These are phyloP conservation scores for Pleurotus pulmonarius DNA, from an alignment of 768 basidiomycete species.

Conservation along the genomic window DNA sequence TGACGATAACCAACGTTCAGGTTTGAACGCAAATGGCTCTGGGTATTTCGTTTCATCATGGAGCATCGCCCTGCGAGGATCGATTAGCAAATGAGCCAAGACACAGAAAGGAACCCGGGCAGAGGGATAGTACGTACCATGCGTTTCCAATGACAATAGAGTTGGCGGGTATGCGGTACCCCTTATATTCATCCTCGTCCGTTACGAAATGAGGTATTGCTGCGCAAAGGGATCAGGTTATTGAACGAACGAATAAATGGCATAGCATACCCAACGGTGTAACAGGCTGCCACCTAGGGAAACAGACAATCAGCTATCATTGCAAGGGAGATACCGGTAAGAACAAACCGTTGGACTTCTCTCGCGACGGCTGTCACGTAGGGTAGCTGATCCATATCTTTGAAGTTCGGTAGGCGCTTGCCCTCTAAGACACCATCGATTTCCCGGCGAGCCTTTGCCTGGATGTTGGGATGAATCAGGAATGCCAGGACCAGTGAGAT, in stretches of 20 bases:
- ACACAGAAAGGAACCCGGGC: background rate
- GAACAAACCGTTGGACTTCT: conserved; percentile 15
- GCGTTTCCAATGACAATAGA: conserved; percentile 31
- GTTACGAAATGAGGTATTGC: conserved; percentile 28
- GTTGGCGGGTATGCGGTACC: conserved; percentile 40
- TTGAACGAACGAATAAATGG: background rate
- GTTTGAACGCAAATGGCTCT: conserved; percentile 48
- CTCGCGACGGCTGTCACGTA: conserved; percentile 19
- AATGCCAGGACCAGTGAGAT: conserved; percentile 20
- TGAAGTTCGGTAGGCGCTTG: conserved; percentile 18
- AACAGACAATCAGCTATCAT: background rate
- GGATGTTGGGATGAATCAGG: conserved; percentile 18
- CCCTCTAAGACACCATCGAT: conserved; percentile 19
- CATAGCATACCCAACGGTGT: background rate
- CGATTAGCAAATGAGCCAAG: too few species aligned
- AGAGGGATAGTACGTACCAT: conserved; percentile 20
- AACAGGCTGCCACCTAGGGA: conserved; percentile 1
- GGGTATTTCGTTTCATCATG: conserved; percentile 50
- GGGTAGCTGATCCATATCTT: conserved; percentile 14
- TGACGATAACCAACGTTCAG: conserved; percentile 47
- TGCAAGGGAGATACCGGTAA: background rate
- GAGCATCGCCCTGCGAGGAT: conserved; percentile 33
- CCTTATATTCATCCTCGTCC: conserved; percentile 43
- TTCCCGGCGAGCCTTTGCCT: conserved; percentile 20
- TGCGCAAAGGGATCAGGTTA: background rate